These are phyloP conservation scores for Umbelopsis sp. DNA, from an alignment of 192 early-diverging fungal genomes.

Conservation along the genomic window DNA sequence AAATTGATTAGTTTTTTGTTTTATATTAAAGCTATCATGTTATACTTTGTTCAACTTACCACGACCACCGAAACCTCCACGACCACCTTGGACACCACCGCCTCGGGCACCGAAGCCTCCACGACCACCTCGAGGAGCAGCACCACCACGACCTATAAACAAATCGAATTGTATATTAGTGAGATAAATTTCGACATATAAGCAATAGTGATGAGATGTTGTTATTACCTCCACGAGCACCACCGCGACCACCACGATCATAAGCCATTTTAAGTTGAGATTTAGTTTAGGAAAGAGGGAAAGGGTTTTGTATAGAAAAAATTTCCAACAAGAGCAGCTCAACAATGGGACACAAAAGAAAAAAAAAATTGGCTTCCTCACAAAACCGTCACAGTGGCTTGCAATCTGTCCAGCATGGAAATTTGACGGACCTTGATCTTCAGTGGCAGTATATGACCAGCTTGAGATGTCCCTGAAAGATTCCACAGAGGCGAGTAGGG, in stretches of 20 bases:
- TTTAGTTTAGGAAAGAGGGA: slow-evolving; percentile 21
- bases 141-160: background rate
- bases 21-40: background rate
- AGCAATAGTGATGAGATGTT: background rate
- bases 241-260: slow-evolving; percentile 44
- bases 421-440: no score
- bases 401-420: background rate
- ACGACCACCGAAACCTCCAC: slow-evolving; percentile 31
- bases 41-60: slow-evolving; percentile 14
- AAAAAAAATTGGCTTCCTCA: slow-evolving; percentile 1
- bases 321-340: background rate
- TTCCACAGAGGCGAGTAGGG: no score
- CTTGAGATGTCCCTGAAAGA: background rate
- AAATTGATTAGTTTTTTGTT: no score
- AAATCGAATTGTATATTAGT: background rate
- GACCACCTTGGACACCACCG: slow-evolving; percentile 45
- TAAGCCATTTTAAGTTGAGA: slow-evolving; percentile 15
- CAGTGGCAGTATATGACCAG: background rate
- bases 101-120: slow-evolving; percentile 43
- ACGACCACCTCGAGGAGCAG: slow-evolving; percentile 33
- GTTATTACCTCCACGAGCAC: slow-evolving; percentile 45
- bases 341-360: background rate
- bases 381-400: slow-evolving; percentile 20
- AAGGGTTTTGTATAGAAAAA: slow-evolving; percentile 17
- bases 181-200: background rate